These are phyloP conservation scores for Boletus mariae DNA, from an alignment of 1,284 basidiomycete species.

Conservation along the genomic window DNA sequence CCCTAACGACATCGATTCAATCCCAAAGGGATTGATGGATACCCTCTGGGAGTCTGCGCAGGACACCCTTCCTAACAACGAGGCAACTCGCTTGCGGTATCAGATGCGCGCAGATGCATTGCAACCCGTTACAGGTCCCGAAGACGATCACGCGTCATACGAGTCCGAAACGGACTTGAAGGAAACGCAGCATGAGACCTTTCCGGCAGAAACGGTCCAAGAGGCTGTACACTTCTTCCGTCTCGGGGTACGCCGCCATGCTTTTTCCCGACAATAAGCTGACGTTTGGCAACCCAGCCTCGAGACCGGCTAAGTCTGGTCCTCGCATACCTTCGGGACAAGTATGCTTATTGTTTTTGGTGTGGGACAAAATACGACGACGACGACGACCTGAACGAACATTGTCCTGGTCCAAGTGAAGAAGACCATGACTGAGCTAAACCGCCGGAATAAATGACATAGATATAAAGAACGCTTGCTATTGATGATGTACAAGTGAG, in stretches of 20 bases:
- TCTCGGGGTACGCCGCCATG: constrained; percentile 50
- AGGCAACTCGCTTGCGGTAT: constrained; percentile 51
- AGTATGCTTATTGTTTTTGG: constrained; percentile 81
- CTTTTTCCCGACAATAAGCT: constrained; percentile 5
- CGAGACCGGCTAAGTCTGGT: constrained; percentile 65
- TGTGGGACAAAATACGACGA: constrained; percentile 74
- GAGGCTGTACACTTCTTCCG: constrained; percentile 66
- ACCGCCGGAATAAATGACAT: not conserved
- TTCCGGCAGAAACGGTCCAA: constrained; percentile 54
- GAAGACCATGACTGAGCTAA: constrained; percentile 69
- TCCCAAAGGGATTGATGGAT: constrained; percentile 63
- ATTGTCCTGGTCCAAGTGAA: constrained; percentile 76
- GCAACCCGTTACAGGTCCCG: constrained; percentile 40
- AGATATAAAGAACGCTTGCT: constrained; percentile 23
- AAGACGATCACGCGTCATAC: constrained; percentile 30
- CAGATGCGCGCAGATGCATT: constrained; percentile 72
- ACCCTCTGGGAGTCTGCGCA: constrained; percentile 45
- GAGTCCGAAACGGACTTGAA: constrained; percentile 11
- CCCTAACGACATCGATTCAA: constrained; percentile 56
- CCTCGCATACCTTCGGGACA: constrained; percentile 67
- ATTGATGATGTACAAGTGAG: constrained; percentile 33
- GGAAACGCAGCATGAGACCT: constrained; percentile 33
- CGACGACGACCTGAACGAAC: constrained; percentile 53
- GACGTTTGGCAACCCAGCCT: constrained; percentile 43
- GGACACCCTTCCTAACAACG: constrained; percentile 29